These are phyloP conservation scores for Stylonectria norvegica DNA, from an alignment of 2,329 filamentous ascomycete species.

Conservation along the genomic window DNA sequence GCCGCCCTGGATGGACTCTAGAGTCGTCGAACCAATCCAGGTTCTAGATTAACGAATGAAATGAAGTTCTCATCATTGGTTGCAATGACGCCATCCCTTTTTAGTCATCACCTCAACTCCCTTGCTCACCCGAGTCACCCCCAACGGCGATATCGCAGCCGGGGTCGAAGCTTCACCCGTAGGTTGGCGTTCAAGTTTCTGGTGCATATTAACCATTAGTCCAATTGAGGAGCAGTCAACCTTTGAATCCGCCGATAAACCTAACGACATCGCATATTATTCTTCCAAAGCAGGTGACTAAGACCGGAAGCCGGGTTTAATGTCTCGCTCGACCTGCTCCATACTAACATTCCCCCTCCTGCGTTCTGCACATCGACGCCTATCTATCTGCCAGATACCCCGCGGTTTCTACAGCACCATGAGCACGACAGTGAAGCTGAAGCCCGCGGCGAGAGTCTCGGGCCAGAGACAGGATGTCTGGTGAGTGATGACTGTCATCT, in stretches of 20 bases:
- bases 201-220: slow-evolving; percentile 1
- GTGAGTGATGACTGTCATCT: slow-evolving; percentile 30
- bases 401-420: slow-evolving; percentile 34
- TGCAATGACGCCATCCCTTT: slow-evolving; percentile 22
- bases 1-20: too few species aligned
- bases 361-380: slow-evolving; percentile 18
- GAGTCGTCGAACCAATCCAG: slow-evolving; percentile 20
- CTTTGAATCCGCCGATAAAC: slow-evolving; percentile 1
- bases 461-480: slow-evolving; percentile 52
- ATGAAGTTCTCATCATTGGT: slow-evolving; percentile 21
- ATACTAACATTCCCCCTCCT: slow-evolving; percentile 20
- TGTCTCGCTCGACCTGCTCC: slow-evolving; percentile 28
- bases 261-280: too few species aligned
- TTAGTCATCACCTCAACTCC: slow-evolving; percentile 5
- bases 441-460: slow-evolving; percentile 49
- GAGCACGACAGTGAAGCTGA: slow-evolving; percentile 44
- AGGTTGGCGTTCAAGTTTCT: slow-evolving; percentile 1
- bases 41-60: too few species aligned
- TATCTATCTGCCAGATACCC: slow-evolving; percentile 15
- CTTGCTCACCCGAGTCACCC: slow-evolving; percentile 24
- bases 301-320: slow-evolving; percentile 16
- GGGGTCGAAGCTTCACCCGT: too few species aligned
- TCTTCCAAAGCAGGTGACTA: slow-evolving; percentile 9
- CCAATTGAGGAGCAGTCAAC: slow-evolving; percentile 11
- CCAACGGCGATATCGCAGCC: slow-evolving; percentile 26